Evolutionary conservation across 108 stramenopile species (phyloP).

Genomic region (Licmophora abbreviata): DNA sequence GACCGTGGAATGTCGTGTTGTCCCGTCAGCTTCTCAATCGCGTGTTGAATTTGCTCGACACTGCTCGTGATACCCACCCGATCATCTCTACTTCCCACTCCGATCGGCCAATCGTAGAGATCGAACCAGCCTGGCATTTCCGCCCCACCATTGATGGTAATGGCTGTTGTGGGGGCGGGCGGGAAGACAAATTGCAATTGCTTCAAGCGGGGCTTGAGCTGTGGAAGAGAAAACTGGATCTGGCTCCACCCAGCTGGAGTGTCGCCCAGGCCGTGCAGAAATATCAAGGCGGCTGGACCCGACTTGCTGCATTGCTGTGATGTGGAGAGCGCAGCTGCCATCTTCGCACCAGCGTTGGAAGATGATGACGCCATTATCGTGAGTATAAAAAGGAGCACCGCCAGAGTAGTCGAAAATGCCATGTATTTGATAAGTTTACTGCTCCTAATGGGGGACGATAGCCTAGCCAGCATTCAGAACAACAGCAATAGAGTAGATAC

Average conservation of each 20-base stretch:
- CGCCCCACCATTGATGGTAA: slow-evolving; percentile 77
- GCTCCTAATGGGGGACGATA: too few species aligned
- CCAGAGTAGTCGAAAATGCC: too few species aligned
- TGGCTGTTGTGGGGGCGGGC: slow-evolving; percentile 64
- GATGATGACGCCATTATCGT: too few species aligned
- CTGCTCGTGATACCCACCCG: slow-evolving; percentile 30
- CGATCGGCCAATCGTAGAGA: slow-evolving; percentile 83
- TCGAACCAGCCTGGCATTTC: slow-evolving; percentile 90
- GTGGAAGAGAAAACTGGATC: slow-evolving; percentile 37
- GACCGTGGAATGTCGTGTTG: slow-evolving; percentile 53
- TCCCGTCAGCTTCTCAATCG: slow-evolving; percentile 14
- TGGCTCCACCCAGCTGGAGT: slow-evolving; percentile 72
- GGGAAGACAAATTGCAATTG: slow-evolving; percentile 71
- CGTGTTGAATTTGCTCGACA: slow-evolving; percentile 37
- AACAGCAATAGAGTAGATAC: too few species aligned
- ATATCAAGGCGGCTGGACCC: slow-evolving; percentile 73
- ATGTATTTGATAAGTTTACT: too few species aligned
- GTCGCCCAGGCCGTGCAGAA: slow-evolving; percentile 75
- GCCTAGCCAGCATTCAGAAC: too few species aligned
- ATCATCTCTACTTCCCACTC: slow-evolving; percentile 56
- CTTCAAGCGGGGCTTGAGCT: slow-evolving; percentile 34
- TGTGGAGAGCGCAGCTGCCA: too few species aligned
- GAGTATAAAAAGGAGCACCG: too few species aligned
- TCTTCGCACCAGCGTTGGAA: too few species aligned
- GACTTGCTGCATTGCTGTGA: too few species aligned